Evolutionary conservation across 768 basidiomycete species (phyloP).

Genomic region (Solioccasus polychromus): DNA sequence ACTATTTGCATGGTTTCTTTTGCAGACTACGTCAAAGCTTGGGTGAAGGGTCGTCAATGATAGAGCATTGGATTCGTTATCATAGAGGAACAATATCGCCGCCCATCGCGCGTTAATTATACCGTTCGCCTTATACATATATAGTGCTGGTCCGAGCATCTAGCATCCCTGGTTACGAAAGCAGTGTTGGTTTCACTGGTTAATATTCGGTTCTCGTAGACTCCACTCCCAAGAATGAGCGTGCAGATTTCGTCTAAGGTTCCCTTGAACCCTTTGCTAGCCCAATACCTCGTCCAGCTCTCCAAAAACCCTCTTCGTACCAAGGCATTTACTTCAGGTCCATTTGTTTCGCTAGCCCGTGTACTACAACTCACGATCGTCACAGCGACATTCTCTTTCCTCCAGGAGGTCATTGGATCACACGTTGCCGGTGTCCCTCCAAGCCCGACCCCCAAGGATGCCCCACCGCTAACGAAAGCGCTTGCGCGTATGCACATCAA

Average conservation of each 20-base stretch:
- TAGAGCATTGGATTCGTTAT: slow-evolving; percentile 2
- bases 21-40: slow-evolving; percentile 91
- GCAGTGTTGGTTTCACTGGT: too few species aligned
- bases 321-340: slow-evolving; percentile 75
- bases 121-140: slow-evolving; percentile 3
- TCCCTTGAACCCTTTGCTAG: slow-evolving; percentile 47
- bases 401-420: slow-evolving; percentile 82
- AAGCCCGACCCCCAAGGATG: slow-evolving; percentile 48
- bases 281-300: slow-evolving; percentile 70
- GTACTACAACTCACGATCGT: neutral
- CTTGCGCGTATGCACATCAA: slow-evolving; percentile 61
- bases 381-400: slow-evolving; percentile 52
- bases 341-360: slow-evolving; percentile 7
- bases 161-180: neutral
- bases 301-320: slow-evolving; percentile 70
- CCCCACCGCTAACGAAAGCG: slow-evolving; percentile 47
- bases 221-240: slow-evolving; percentile 38
- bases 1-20: slow-evolving; percentile 99
- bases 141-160: neutral
- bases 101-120: slow-evolving; percentile 16
- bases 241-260: slow-evolving; percentile 16
- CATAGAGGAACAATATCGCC: slow-evolving; percentile 20
- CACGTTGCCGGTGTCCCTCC: slow-evolving; percentile 62
- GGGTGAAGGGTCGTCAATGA: slow-evolving; percentile 52
- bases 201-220: too few species aligned